phyloP scores from a whole-genome alignment of 2,329 filamentous ascomycete genomes.

The Pyricularia grisea region DNA sequence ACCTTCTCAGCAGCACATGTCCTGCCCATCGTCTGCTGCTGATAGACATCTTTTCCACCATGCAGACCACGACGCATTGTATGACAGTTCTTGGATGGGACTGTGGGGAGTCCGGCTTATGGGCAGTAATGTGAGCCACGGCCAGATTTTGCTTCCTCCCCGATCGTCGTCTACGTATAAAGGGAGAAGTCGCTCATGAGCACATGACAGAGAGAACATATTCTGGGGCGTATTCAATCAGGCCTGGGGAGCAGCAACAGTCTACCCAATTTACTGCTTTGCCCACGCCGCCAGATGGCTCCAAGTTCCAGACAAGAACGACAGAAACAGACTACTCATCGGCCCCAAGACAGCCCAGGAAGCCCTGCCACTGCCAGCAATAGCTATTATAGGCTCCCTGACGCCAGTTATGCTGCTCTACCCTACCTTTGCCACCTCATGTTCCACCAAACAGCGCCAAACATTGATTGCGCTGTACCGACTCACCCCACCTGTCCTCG shows the following conservation, averaged over 20 bases:
- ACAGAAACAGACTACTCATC: background rate
- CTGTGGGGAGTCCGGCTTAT: no score
- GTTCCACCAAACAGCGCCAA: background rate
- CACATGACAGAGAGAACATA: background rate
- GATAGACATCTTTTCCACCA: no score
- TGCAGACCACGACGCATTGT: no score
- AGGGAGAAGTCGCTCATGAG: no score
- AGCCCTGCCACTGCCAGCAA: background rate
- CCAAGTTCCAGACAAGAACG: background rate
- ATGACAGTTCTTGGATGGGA: no score
- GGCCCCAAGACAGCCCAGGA: background rate
- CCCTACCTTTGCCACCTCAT: background rate
- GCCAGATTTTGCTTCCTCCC: no score
- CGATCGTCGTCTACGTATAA: no score
- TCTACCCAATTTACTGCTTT: background rate
- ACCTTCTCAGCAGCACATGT: no score
- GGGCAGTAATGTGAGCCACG: no score
- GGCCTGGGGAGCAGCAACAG: background rate
- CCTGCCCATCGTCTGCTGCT: no score
- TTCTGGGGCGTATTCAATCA: background rate
- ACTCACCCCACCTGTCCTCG: background rate
- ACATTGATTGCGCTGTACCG: background rate
- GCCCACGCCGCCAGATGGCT: background rate
- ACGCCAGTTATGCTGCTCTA: background rate
- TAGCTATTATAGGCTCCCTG: background rate